Conservation (phyloP, 148 eudicot genomes). For the Chenopodium quinoa region DNA sequence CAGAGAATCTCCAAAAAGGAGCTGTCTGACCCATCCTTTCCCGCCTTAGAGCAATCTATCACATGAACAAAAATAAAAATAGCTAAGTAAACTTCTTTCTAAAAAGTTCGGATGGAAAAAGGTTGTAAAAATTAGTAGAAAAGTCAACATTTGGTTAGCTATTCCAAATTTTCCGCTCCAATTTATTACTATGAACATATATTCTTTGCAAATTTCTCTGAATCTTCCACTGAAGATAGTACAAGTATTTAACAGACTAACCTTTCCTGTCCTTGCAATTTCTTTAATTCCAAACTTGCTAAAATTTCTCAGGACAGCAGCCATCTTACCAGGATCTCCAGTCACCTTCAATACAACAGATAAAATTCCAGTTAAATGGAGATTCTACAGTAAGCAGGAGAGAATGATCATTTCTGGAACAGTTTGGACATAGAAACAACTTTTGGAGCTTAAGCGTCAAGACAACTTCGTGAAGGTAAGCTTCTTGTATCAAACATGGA, state of each 20-base stretch:
- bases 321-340: constrained; percentile 95
- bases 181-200: background rate
- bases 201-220: background rate
- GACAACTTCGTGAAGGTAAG: background rate
- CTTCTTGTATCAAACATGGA: background rate
- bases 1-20: constrained; percentile 94
- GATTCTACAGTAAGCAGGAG: background rate
- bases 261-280: constrained; percentile 95
- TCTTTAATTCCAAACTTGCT: constrained; percentile 80
- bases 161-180: background rate
- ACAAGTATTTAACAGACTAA: constrained; percentile 23
- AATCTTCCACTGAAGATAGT: background rate
- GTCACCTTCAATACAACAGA: constrained; percentile 50
- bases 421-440: background rate
- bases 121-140: background rate
- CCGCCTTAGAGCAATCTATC: constrained; percentile 78
- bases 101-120: background rate
- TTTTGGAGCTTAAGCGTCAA: background rate
- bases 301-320: constrained; percentile 71
- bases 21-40: constrained; percentile 87
- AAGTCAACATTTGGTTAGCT: constrained; percentile 8
- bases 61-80: constrained; percentile 17
- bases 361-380: background rate
- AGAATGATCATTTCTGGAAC: background rate
- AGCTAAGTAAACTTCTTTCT: background rate